Percentiles rank a stretch among this genome's conserved stretches.
Conservation (phyloP, 768 basidiomycete species). For the Gymnopilus dilepis region DNA sequence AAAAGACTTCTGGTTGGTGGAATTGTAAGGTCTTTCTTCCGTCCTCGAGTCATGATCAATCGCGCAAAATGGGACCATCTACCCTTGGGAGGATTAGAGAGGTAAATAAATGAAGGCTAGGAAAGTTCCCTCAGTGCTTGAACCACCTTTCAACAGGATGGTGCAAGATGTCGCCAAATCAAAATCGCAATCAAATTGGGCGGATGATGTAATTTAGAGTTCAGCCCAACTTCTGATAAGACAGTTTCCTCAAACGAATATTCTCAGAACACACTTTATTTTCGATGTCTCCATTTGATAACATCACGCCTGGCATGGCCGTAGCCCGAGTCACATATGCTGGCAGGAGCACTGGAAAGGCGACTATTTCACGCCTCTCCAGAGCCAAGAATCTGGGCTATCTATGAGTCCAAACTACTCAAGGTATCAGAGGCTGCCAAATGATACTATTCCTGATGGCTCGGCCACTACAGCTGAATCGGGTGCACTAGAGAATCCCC, state of each 20-base stretch:
- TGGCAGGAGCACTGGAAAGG: not conserved
- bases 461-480: not conserved
- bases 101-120: conserved; percentile 15
- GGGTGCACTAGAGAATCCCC: not conserved
- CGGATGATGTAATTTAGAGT: conserved; percentile 4
- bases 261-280: not conserved
- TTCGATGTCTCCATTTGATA: conserved; percentile 5
- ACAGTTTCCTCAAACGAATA: not conserved
- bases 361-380: not conserved
- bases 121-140: conserved; percentile 20
- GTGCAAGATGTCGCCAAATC: conserved; percentile 42
- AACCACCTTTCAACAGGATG: conserved; percentile 38
- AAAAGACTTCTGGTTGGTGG: conserved; percentile 62
- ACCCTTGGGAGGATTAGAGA: conserved; percentile 19
- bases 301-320: conserved; percentile 1
- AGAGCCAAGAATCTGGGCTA: not conserved
- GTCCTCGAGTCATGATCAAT: conserved; percentile 60
- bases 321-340: not conserved
- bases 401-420: conserved; percentile 8
- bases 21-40: conserved; percentile 67
- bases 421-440: conserved; percentile 23
- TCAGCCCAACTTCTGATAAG: not conserved
- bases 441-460: conserved; percentile 3
- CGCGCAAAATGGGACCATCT: conserved; percentile 14
- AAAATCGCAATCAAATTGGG: conserved; percentile 34